These are phyloP conservation scores for Lentinus brumalis DNA, from an alignment of 768 basidiomycete genomes.

Conservation along the genomic window DNA sequence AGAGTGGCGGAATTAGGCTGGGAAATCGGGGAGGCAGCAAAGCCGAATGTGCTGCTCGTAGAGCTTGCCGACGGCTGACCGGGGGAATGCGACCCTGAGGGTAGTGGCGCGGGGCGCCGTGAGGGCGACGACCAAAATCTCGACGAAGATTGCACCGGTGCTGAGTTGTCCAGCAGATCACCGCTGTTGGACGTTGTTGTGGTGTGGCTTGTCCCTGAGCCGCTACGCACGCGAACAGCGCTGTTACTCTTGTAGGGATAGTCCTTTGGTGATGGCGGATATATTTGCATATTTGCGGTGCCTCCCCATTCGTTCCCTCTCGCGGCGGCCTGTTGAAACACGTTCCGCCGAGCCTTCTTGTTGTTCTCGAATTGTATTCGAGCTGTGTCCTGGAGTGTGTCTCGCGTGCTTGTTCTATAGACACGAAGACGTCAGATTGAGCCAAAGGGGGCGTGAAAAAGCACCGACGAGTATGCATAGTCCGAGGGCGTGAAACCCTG, in stretches of 20 bases:
- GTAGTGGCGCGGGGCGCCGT: conserved; percentile 27
- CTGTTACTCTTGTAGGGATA: conserved; percentile 28
- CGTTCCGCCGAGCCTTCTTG: conserved; percentile 69
- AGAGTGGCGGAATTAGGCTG: conserved; percentile 31
- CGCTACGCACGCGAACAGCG: conserved; percentile 68
- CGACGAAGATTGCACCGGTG: conserved; percentile 50
- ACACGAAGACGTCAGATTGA: conserved; percentile 10
- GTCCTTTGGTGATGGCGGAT: conserved; percentile 48
- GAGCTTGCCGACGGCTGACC: conserved; percentile 50
- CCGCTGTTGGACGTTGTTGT: conserved; percentile 77
- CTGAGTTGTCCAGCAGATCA: conserved; percentile 52
- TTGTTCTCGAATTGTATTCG: conserved; percentile 78
- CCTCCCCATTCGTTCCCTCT: conserved; percentile 64
- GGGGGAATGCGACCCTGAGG: conserved; percentile 63
- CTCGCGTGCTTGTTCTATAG: conserved; percentile 67
- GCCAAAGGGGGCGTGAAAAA: background rate
- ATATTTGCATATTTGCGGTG: conserved; percentile 20
- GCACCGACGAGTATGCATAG: conserved; percentile 84
- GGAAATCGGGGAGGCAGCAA: conserved; percentile 41
- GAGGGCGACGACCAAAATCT: conserved; percentile 35
- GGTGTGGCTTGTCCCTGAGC: conserved; percentile 79
- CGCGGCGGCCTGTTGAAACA: conserved; percentile 73
- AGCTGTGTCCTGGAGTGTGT: conserved; percentile 80
- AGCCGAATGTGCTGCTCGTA: conserved; percentile 40
- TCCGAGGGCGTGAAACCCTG: conserved; percentile 91